Evolutionary conservation across 306 rosid genomes (phyloP), one percentile per base, ranked within the genome.

Genomic region (Cucurbita moschata): DNA sequence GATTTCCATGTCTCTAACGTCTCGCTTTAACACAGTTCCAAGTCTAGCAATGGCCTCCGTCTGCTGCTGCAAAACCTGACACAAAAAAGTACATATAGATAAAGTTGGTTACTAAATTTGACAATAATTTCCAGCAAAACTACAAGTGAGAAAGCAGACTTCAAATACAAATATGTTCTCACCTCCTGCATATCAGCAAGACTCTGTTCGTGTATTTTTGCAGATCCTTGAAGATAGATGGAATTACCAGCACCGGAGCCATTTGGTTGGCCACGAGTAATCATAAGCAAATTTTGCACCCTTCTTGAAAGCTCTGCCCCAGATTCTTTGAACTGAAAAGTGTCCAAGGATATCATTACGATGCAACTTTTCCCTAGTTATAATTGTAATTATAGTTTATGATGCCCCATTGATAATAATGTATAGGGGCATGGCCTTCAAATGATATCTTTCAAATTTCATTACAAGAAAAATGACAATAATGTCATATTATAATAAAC

Each of bases 1-100:
- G 79, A 95, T 95, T 88, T 87, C 96, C 95, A 88, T 83, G 78
- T 95, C 91, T 74, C 99, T 81, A 42, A 80, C 62, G 77, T 95
- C 99, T 38, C 97, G 95, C 89, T 88, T 95, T 77, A 95, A 83
- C 77, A 95, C 96, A 81, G 58, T 83, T 37, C 97, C 96, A 21
- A 95, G 96, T 83, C 95, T 88, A 37, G 91, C 96, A 74, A 95
- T 83, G 67, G 97, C 99, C 72, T 89, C 99, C 2, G 92, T 95
- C 81, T 95, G 99, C 83, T 95, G 92, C 68, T 91, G 97, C 64
- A 95, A 84, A 60, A 95, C 96, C 99, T 95, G 86, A 21, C 66
- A 77, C 79, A 82, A 69, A 62, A 5, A 53, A 37, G 70, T 4
- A 60, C 0, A 23, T 10, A 3, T 15, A 6, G 10, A 5, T 1